phyloP scores from a whole-genome alignment of 192 early-diverging fungal genomes.

The Mortierella hygrophila region DNA sequence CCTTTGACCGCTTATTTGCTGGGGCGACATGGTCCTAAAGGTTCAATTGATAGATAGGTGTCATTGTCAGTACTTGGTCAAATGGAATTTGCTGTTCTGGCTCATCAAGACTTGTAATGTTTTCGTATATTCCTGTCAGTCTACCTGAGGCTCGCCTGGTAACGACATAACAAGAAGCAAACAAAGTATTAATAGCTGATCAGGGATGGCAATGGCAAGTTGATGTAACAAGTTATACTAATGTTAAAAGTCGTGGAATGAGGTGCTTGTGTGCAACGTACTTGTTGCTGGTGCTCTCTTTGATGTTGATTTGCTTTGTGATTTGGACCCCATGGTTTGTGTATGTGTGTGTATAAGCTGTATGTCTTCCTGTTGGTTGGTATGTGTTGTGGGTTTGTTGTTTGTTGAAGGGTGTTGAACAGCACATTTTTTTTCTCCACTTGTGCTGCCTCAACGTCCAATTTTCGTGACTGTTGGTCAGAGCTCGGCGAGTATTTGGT shows the following conservation, averaged over 20 bases:
- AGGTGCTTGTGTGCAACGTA: not conserved
- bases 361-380: not conserved
- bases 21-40: slow-evolving; percentile 31
- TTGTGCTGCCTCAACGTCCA: not conserved
- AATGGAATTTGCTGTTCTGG: not conserved
- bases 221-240: not conserved
- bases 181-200: not conserved
- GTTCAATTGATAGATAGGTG: not conserved
- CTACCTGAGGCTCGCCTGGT: slow-evolving; percentile 42
- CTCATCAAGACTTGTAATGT: not conserved
- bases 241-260: not conserved
- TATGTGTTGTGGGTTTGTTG: slow-evolving; percentile 8
- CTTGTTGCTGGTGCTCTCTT: slow-evolving; percentile 33
- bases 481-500: slow-evolving; percentile 17
- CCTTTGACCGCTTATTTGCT: slow-evolving; percentile 43
- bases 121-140: not conserved
- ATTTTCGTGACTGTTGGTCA: slow-evolving; percentile 18
- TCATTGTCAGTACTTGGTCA: not conserved
- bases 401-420: not conserved
- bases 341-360: not conserved
- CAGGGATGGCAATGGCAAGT: not conserved
- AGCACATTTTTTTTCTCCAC: not conserved
- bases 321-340: slow-evolving; percentile 36
- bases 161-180: not conserved
- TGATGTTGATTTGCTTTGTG: slow-evolving; percentile 19